Percentiles rank a stretch among this genome's conserved stretches.
These are phyloP conservation scores for Piper longum DNA, from an alignment of 164 flowering plant species.

Conservation along the genomic window DNA sequence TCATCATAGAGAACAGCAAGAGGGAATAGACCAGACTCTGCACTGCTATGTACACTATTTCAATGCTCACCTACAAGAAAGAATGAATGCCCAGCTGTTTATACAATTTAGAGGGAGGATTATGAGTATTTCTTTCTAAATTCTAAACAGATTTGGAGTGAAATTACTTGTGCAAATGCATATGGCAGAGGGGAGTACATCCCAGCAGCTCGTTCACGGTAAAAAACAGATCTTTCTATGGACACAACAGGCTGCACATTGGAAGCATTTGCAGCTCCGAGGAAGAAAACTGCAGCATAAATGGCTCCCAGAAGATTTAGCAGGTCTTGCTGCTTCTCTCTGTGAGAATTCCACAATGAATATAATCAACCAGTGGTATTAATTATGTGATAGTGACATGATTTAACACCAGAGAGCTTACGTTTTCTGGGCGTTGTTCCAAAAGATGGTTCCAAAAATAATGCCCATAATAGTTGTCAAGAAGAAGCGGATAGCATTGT, in stretches of 20 bases:
- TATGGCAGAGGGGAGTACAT: constrained; percentile 41
- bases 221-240: constrained; percentile 47
- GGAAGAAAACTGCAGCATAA: constrained; percentile 35
- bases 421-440: constrained; percentile 25
- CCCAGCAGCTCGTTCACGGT: constrained; percentile 56
- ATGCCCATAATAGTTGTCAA: constrained; percentile 33
- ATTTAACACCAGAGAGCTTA: constrained; percentile 11
- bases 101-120: background rate
- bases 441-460: constrained; percentile 42
- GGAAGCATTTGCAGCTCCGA: constrained; percentile 34
- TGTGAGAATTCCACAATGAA: constrained; percentile 9
- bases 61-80: constrained; percentile 38
- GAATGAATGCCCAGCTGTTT: background rate
- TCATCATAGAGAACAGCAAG: constrained; percentile 44
- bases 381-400: background rate
- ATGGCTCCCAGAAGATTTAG: constrained; percentile 43
- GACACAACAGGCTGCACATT: constrained; percentile 41
- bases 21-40: constrained; percentile 33
- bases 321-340: constrained; percentile 38
- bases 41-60: constrained; percentile 28
- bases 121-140: background rate
- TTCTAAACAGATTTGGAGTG: background rate
- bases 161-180: constrained; percentile 40
- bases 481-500: constrained; percentile 34
- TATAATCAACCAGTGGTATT: no score